phyloP scores from a whole-genome alignment of 202 grass and related monocot species.

The Panicum hallii region DNA sequence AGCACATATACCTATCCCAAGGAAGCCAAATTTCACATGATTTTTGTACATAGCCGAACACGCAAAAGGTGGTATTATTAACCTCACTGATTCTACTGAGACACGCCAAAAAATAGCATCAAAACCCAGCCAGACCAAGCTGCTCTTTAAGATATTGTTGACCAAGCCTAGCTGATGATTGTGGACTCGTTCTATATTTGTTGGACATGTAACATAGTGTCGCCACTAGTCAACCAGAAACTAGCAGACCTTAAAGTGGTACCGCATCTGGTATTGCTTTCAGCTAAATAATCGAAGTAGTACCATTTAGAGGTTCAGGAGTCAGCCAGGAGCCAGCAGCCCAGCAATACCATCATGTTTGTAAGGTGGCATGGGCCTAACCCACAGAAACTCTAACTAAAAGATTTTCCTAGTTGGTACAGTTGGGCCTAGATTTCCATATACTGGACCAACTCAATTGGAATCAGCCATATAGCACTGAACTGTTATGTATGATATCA shows the following conservation, averaged over 20 bases:
- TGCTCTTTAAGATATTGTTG: neutral
- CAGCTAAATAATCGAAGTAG: constrained; percentile 14
- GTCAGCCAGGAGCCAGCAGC: neutral
- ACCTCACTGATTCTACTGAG: neutral
- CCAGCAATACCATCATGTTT: neutral
- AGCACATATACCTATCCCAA: neutral
- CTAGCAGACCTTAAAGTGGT: neutral
- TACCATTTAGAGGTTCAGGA: neutral
- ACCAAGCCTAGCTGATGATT: neutral
- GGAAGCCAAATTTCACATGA: neutral
- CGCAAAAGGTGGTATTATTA: neutral
- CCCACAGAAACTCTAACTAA: neutral
- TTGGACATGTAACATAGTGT: neutral
- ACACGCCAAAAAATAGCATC: neutral
- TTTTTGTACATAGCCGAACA: neutral
- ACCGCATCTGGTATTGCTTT: constrained; percentile 5
- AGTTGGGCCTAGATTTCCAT: neutral
- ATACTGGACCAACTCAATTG: neutral
- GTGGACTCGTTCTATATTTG: neutral
- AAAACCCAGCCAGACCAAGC: constrained; percentile 1
- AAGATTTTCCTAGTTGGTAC: constrained; percentile 11
- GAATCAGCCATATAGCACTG: too few relatives aligned
- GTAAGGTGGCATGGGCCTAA: neutral
- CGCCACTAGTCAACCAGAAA: neutral
- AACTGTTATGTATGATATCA: neutral